Evolutionary conservation across 2,329 filamentous ascomycete species (phyloP), one percentile per base, ranked within the genome.

Genomic region (Mycosphaerella sp.): DNA sequence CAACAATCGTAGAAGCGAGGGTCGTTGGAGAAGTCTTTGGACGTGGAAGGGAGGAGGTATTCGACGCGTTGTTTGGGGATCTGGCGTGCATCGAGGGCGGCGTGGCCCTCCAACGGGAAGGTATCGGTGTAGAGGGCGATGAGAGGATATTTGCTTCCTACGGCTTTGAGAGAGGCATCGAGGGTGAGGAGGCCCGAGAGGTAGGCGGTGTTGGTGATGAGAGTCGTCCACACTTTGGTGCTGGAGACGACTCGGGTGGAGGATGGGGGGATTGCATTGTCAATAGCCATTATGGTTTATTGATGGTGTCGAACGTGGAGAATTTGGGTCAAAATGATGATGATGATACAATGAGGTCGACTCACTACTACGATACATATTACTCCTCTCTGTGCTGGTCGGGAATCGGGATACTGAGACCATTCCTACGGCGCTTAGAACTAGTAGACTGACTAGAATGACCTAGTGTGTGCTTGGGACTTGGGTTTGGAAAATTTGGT

Each of bases 1-100:
- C 89, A 95, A 76, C 85, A 89, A 70, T 94, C 87, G 71, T 88
- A 85, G 76, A 95, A 95, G 60, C 89, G 84, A 44, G 85, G 83
- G 69, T 95, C 89, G 55, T 86, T 79, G 62, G 75, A 78, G 73
- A 82, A 94, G 71, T 87, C 83, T 54, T 82, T 83, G 44, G 73
- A 67, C 30, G 75, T 70, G 2, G 78, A 77, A 1, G 89, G 87
- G 9, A 86, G 74, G 35, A 95, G 78, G 68, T 87, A 86, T 43
- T 82, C 79, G 61, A 94, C 82, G 61, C 76, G 79, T 69, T 86
- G 81, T 53, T 79, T 79, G 25, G 81, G 75, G 59, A 95, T 90
- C 45, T 78, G 75, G 58, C 89, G 83, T 6, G 76, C 75, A 17
- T 81, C 75, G 46, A 95, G 80, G 30, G 86, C 87, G 30, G 74